Conservation (phyloP, 495 filamentous ascomycete genomes). For the Neurospora pannonica region DNA sequence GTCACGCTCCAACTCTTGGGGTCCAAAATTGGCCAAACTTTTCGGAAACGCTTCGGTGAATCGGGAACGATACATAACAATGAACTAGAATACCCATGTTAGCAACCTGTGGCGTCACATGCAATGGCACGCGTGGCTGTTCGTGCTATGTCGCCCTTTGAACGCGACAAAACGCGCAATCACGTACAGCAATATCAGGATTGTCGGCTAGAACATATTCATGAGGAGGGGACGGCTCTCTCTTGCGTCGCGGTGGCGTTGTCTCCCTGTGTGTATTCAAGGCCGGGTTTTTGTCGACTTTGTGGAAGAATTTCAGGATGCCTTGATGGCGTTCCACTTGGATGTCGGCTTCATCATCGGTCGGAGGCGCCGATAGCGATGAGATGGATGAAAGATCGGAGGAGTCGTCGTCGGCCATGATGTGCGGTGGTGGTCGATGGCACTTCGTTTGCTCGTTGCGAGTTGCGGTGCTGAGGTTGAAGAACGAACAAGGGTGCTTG, state of each 20-base stretch:
- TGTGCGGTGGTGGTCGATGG: conserved; percentile 8
- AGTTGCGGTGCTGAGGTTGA: conserved; percentile 7
- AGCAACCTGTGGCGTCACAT: conserved; percentile 17
- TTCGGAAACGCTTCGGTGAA: conserved; percentile 84
- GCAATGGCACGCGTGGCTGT: conserved; percentile 28
- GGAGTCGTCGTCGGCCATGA: conserved; percentile 44
- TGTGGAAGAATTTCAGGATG: conserved; percentile 50
- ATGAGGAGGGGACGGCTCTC: conserved; percentile 77
- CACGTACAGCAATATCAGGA: conserved; percentile 75
- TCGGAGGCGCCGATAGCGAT: conserved; percentile 43
- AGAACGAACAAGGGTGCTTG: conserved; percentile 4
- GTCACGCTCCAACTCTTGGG: conserved; percentile 88
- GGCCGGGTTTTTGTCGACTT: conserved; percentile 30
- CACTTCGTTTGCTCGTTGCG: conserved; percentile 6
- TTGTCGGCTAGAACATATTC: conserved; percentile 85
- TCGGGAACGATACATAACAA: conserved; percentile 93
- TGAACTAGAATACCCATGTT: conserved; percentile 54
- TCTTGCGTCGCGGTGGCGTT: conserved; percentile 62
- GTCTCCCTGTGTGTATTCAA: conserved; percentile 27
- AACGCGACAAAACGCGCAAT: conserved; percentile 17
- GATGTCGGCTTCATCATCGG: conserved; percentile 41
- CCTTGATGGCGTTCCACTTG: conserved; percentile 40
- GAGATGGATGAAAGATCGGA: conserved; percentile 47
- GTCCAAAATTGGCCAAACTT: conserved; percentile 77
- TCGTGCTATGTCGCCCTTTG: conserved; percentile 26